Base-by-base conservation (phyloP, 345 rosid species). In the Euphorbia tirucalli region DNA sequence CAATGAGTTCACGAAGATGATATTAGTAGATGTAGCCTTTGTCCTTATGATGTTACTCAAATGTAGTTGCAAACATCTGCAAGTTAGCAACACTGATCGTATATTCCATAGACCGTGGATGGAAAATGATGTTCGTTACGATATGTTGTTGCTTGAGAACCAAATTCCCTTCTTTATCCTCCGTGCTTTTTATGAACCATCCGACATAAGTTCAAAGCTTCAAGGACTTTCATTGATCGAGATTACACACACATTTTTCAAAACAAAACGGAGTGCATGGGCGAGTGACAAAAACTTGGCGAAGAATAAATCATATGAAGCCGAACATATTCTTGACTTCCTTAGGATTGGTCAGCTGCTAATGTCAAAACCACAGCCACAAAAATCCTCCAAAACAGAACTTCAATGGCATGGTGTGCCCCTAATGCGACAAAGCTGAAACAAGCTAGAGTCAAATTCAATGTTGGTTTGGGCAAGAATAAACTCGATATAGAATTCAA, bases 151-250 rank as follows among this genome's bases (percentile, higher is more conserved):
- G 19, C 68, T 78, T 7, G 80, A 82, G 56, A 82, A 82, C 71
- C 82, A 82, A 27, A 4, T 82, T 49, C 76, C 80, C 1, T 43
- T 75, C 11, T 82, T 78, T 5, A 70, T 79, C 50, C 35, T 78
- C 1, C 6, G 73, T 14, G 80, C 66, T 18, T 10, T 78, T 59
- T 62, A 37, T 0, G 3, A 35, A 0, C 14, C n/a, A 9, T 61
- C 46, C 35, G 13, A 30, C 10, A 14, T 59, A 14, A 16, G 8
- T 27, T 2, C 14, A 6, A 27, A 30, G 41, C 21, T 60, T 30
- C 41, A 28, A 30, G 64, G 21, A 30, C 41, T 30, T 16, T 30
- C 41, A 5, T 28, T 60, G 41, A 27, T 60, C 19, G 15, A 60
- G 19, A 35, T 60, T 28, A 16, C 30, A 11, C 64, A 28, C 7